Evolutionary conservation across 306 rosid genomes (phyloP), one percentile per base, ranked within the genome.

Genomic region (Dryas alaskensis): DNA sequence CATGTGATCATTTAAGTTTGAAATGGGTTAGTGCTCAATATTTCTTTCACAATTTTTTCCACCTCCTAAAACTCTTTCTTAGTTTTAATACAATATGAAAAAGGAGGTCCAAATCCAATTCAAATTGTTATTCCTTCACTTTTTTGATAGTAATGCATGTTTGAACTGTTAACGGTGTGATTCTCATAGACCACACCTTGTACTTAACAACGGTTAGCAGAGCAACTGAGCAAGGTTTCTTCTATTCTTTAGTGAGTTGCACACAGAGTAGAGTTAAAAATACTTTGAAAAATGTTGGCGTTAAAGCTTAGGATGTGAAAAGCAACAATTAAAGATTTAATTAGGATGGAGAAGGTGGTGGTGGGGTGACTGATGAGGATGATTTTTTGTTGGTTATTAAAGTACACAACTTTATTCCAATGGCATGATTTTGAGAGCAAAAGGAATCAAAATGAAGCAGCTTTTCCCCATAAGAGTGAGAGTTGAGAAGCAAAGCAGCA

Each of bases 391-490:
- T 50, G 67, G 47, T 59, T 60, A 59, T 61, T 77, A 76, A 77
- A 86, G 82, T 65, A 51, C 43, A 52, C 2, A 60, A 48, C 88
- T 92, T 85, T 89, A 90, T 84, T 84, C 86, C 79, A 78, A 73
- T 58, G 11, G 77, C 87, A 69, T 86, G 92, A 87, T 89, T 93
- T 89, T 87, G 88, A 91, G 93, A 47, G 89, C 87, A 91, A 85
- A 86, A 69, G 89, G 91, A 87, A 87, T 87, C 92, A 82, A 69
- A 40, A 85, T 60, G 58, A 72, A 79, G 80, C 97, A 90, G 87
- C 89, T 77, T 89, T 90, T 81, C 65, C 84, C 79, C 75, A 43
- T 62, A 59, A 80, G 73, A 77, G 79, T 31, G 37, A 31, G 37
- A 31, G 37, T 31, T 31, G 3, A 31, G 37, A 31, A 31, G 37